Conservation (phyloP, 306 rosid genomes). For the Casuarina equisetifolia region DNA sequence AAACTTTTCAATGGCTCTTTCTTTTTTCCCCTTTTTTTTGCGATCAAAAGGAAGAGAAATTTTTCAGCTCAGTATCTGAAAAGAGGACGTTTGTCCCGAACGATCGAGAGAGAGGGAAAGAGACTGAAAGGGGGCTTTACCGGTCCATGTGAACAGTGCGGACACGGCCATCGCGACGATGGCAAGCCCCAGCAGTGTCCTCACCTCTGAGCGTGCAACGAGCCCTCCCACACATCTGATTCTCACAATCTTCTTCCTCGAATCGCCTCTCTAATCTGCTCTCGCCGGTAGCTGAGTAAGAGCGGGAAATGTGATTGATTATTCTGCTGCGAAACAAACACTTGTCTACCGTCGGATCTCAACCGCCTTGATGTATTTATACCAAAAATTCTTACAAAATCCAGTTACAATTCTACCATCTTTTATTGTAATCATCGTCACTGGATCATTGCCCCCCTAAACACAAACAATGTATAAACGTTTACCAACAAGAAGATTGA, state of each 20-base stretch:
- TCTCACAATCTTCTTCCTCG: neutral
- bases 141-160: slow-evolving; percentile 60
- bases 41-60: neutral
- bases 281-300: slow-evolving; percentile 12
- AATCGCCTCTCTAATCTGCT: neutral
- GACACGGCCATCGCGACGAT: slow-evolving; percentile 37
- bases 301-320: slow-evolving; percentile 34
- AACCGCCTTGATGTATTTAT: neutral
- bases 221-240: slow-evolving; percentile 76
- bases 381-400: no score
- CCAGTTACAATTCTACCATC: no score
- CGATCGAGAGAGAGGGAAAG: neutral
- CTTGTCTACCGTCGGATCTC: slow-evolving; percentile 11
- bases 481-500: no score
- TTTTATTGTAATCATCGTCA: no score
- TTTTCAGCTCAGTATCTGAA: neutral
- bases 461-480: no score
- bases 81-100: neutral
- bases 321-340: neutral
- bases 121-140: slow-evolving; percentile 25
- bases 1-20: neutral
- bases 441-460: no score
- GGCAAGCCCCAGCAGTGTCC: slow-evolving; percentile 69
- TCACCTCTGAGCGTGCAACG: slow-evolving; percentile 68
- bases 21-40: neutral